Evolutionary conservation across 2,329 filamentous ascomycete genomes (phyloP), one percentile per base, ranked within the genome.

Genomic region (Exophiala bonariae): DNA sequence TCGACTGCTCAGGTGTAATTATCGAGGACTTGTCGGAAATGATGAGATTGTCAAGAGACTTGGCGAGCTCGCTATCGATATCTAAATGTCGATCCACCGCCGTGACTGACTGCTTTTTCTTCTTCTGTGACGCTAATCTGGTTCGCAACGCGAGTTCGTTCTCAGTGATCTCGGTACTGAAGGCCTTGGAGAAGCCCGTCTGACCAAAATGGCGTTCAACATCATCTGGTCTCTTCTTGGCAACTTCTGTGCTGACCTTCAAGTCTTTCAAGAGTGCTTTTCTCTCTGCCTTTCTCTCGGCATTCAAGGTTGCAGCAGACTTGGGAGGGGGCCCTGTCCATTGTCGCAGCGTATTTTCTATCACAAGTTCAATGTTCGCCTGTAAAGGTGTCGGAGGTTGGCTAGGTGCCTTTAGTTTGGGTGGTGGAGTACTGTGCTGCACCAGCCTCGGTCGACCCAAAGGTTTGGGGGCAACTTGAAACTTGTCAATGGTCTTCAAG

Each of bases 61-160:
- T n/a, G 3, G 9, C 20, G 4, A 49, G 23, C 28, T 44, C 34
- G 20, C 9, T 8, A 13, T 19, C 41, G 10, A 41, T 32, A 20
- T 49, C 49, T 3, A 55, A 36, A 4, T 26, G 11, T 11, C 23
- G 23, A 49, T 43, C 10, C 16, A 13, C 5, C 26, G 14, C 13
- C 38, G 41, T 4, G 44, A 14, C 1, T 47, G 33, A 18, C 49
- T 37, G 18, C 16, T 9, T 55, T 18, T 31, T 47, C 34, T 55
- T 56, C 41, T 57, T 58, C 32, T 44, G 51, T 1, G 55, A 54
- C 5, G 44, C 46, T 4, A 48, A 31, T 19, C 26, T 26, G 19
- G 16, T n/a, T 45, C 49, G 41, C 9, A 41, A 33, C 14, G 36
- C 19, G 8, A 38, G 20, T 10, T 47, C 32, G n/a, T 47, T 40